A percentile compares a stretch with the other conserved stretches of the same genome.
Conservation (phyloP, 2,329 filamentous ascomycete species). For the Fusarium chuoi region DNA sequence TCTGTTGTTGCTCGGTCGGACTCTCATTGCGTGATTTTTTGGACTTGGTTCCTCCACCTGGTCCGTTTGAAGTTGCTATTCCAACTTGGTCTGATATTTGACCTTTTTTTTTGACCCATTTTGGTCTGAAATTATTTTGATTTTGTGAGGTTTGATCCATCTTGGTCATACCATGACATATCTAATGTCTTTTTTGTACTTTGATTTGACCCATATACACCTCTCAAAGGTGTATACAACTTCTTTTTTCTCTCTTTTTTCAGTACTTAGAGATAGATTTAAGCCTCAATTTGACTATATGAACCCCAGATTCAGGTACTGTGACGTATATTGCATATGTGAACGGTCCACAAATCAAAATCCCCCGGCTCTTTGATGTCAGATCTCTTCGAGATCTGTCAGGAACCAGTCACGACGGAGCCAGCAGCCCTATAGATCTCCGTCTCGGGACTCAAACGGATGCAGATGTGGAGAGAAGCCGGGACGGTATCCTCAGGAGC, state of each 20-base stretch:
- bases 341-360: conserved; percentile 38
- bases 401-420: conserved; percentile 15
- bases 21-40: conserved; percentile 6
- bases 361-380: conserved; percentile 18
- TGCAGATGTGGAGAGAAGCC: conserved; percentile 27
- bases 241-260: neutral
- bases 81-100: neutral
- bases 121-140: neutral
- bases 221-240: neutral
- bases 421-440: conserved; percentile 22
- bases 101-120: neutral
- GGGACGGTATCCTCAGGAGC: conserved; percentile 15
- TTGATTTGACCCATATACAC: neutral
- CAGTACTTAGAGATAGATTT: neutral
- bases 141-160: conserved; percentile 12
- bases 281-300: conserved; percentile 13
- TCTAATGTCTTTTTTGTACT: neutral
- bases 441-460: conserved; percentile 20
- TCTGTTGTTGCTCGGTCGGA: conserved; percentile 24
- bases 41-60: neutral
- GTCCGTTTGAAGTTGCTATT: neutral
- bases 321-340: conserved; percentile 33
- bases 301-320: conserved; percentile 23
- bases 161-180: neutral
- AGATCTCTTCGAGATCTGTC: conserved; percentile 29